A percentile compares a stretch with the other conserved stretches of the same genome.
Conservation (phyloP, 768 basidiomycete species). For the Boletus huronensis region DNA sequence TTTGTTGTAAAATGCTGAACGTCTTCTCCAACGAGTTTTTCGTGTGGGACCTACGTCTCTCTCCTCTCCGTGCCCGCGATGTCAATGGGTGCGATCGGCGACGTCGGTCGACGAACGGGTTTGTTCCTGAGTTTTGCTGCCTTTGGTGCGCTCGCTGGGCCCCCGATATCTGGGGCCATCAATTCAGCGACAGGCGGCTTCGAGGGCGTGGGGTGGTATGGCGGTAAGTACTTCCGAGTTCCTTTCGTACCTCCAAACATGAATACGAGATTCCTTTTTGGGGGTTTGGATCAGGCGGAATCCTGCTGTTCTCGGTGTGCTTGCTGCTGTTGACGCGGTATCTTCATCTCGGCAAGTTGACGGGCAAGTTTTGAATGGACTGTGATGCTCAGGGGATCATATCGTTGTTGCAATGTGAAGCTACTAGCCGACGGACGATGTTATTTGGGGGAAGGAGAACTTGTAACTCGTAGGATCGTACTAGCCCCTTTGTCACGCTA, state of each 20-base stretch:
- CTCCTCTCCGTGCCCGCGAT: conserved; percentile 56
- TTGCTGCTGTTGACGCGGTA: conserved; percentile 40
- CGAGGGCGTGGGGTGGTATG: conserved; percentile 37
- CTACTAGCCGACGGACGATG: conserved; percentile 54
- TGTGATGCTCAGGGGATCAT: too few species aligned
- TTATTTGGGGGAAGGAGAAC: conserved; percentile 47
- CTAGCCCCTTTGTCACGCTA: conserved; percentile 42
- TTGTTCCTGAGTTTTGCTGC: conserved; percentile 61
- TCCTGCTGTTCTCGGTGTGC: conserved; percentile 40
- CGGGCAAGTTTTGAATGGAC: conserved; percentile 40
- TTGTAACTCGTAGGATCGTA: conserved; percentile 51
- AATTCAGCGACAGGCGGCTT: conserved; percentile 48
- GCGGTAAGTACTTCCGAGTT: conserved; percentile 25
- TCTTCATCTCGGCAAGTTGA: conserved; percentile 37
- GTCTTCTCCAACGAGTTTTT: conserved; percentile 38
- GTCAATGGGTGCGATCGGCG: conserved; percentile 54
- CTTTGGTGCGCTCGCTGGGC: conserved; percentile 61
- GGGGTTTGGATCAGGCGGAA: conserved; percentile 26
- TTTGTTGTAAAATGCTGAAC: not conserved
- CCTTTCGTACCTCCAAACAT: not conserved
- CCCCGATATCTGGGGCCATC: conserved; percentile 74
- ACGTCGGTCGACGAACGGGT: conserved; percentile 63
- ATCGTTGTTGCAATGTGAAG: conserved; percentile 49
- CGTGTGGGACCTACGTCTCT: conserved; percentile 60
- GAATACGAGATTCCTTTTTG: not conserved